Percentiles rank a stretch among this genome's conserved stretches.
Conservation (phyloP, 805 yeast species). For the Candida alai region DNA sequence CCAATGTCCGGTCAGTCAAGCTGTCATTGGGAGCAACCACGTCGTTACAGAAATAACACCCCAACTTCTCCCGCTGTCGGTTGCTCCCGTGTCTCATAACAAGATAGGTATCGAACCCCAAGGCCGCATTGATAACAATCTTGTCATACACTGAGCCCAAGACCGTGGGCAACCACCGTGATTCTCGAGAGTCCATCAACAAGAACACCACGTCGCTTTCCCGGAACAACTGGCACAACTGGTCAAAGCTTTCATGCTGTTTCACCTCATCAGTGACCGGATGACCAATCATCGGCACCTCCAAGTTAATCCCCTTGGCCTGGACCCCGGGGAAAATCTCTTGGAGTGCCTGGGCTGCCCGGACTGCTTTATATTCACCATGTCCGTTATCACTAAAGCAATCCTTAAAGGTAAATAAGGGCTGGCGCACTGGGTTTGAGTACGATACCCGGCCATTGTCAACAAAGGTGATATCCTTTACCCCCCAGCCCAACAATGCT, state of each 20-base stretch:
- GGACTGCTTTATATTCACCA: conserved; percentile 70
- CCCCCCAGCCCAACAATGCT: conserved; percentile 92
- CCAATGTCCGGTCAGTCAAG: conserved; percentile 80
- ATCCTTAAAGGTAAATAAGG: conserved; percentile 78
- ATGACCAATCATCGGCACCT: conserved; percentile 97
- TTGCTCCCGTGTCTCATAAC: conserved; percentile 88
- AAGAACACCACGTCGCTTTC: conserved; percentile 75
- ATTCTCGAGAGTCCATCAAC: conserved; percentile 90
- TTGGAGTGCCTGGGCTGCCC: conserved; percentile 71
- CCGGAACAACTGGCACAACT: conserved; percentile 49
- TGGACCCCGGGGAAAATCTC: conserved; percentile 76
- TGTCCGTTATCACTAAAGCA: conserved; percentile 57
- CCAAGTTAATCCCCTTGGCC: conserved; percentile 58
- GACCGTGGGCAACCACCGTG: conserved; percentile 96
- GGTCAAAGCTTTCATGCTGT: conserved; percentile 49
- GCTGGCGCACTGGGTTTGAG: conserved; percentile 95
- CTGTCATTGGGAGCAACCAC: conserved; percentile 92
- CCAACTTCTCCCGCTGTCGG: conserved; percentile 44
- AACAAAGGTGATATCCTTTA: conserved; percentile 76
- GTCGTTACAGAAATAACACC: conserved; percentile 96
- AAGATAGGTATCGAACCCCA: conserved; percentile 90
- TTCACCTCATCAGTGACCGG: conserved; percentile 56
- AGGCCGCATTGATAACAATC: conserved; percentile 83
- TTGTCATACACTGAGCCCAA: conserved; percentile 65
- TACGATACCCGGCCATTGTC: conserved; percentile 87